These are phyloP conservation scores for Leishmania martiniquensis DNA, from an alignment of 208 protist genomes.

Conservation along the genomic window DNA sequence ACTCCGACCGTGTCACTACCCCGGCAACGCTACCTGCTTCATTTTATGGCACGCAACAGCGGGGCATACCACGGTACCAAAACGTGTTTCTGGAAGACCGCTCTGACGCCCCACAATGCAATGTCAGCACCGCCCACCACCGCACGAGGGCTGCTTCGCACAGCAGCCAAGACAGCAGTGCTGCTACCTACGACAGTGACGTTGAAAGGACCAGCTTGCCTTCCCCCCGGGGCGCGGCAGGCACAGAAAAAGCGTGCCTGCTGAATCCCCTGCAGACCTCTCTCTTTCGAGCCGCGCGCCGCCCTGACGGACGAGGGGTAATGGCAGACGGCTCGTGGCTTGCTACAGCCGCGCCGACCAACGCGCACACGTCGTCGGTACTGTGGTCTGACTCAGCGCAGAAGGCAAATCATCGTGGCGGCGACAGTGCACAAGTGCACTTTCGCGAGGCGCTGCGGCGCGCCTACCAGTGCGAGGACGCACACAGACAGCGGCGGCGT, in stretches of 20 bases:
- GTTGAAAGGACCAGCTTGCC: background rate
- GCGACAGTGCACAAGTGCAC: constrained; percentile 1
- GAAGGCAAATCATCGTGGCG: background rate
- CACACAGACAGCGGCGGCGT: constrained; percentile 11
- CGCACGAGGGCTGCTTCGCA: background rate
- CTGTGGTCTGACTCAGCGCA: background rate
- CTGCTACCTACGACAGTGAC: constrained; percentile 29
- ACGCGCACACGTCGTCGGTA: background rate
- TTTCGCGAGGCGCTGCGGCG: constrained; percentile 25
- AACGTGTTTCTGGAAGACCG: constrained; percentile 13
- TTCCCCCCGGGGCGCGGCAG: background rate
- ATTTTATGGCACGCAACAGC: background rate
- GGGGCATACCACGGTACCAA: constrained; percentile 3
- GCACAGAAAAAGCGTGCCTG: background rate
- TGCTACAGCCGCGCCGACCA: background rate
- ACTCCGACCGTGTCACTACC: background rate
- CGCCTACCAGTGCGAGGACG: constrained; percentile 29
- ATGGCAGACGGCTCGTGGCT: constrained; percentile 3
- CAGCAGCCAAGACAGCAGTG: constrained; percentile 12
- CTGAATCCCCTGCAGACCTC: constrained; percentile 17
- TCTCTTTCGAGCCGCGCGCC: constrained; percentile 10
- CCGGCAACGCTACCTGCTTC: background rate
- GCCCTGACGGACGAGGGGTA: background rate
- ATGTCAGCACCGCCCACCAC: background rate
- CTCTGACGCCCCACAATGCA: background rate